Evolutionary conservation across 2,329 filamentous ascomycete species (phyloP).

Genomic region (Alternaria sp.): DNA sequence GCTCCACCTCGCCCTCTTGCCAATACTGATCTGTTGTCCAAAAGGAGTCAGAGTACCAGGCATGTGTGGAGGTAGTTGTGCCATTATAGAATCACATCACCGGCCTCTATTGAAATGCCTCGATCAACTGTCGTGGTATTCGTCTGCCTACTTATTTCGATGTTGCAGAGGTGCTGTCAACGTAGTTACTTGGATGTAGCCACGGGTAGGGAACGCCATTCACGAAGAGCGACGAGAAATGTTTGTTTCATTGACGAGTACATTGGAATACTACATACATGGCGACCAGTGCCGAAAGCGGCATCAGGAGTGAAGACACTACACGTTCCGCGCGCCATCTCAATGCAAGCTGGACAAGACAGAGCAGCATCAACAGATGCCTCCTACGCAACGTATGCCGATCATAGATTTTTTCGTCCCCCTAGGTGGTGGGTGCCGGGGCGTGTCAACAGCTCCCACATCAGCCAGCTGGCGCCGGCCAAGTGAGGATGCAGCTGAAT

Average conservation of each 20-base stretch:
- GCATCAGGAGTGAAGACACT: constrained; percentile 2
- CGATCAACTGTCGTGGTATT: background rate
- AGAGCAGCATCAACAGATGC: constrained; percentile 12
- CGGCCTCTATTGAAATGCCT: background rate
- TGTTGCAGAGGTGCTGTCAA: background rate
- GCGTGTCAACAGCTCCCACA: constrained; percentile 61
- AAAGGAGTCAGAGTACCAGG: background rate
- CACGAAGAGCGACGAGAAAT: background rate
- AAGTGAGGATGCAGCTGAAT: constrained; percentile 64
- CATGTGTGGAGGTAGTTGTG: background rate
- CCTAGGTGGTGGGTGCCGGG: constrained; percentile 58
- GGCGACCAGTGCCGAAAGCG: background rate
- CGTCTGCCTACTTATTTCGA: background rate
- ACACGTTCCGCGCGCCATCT: background rate
- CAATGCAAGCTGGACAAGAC: background rate
- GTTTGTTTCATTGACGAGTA: background rate
- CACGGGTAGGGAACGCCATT: background rate
- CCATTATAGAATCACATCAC: background rate
- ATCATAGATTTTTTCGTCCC: constrained; percentile 58
- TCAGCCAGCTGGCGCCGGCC: constrained; percentile 57
- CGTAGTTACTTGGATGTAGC: background rate
- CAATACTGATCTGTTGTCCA: background rate
- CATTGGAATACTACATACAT: constrained; percentile 29
- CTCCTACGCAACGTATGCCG: constrained; percentile 51
- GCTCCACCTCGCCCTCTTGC: background rate